Percentiles rank a stretch among this genome's conserved stretches.
Evolutionary conservation across 2,329 filamentous ascomycete genomes (phyloP).

Genomic region (Xenoacremonium recifei): DNA sequence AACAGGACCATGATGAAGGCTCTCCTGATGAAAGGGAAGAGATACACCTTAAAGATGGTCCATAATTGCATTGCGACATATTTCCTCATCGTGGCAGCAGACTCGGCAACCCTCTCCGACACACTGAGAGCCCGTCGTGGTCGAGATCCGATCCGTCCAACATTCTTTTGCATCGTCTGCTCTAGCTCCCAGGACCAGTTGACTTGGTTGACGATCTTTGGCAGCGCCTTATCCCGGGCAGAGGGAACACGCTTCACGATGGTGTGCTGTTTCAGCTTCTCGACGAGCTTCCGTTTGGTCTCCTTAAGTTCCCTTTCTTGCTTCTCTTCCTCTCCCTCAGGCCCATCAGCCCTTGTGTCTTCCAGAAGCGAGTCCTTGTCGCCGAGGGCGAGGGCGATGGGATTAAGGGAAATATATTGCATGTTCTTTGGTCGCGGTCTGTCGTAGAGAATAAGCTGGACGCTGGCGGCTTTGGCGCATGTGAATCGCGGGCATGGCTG

Average conservation of each 20-base stretch:
- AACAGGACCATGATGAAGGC: constrained; percentile 78
- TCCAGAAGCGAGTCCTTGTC: constrained; percentile 58
- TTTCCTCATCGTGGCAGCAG: constrained; percentile 82
- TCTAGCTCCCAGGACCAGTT: constrained; percentile 95
- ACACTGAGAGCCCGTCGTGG: constrained; percentile 86
- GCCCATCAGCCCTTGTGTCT: constrained; percentile 39
- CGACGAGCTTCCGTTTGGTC: constrained; percentile 65
- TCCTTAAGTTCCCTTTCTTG: constrained; percentile 58
- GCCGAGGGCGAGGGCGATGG: constrained; percentile 82
- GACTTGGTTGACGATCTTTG: constrained; percentile 84
- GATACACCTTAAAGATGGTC: constrained; percentile 69
- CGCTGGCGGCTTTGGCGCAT: constrained; percentile 67
- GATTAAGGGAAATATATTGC: constrained; percentile 92
- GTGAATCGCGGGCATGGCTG: constrained; percentile 67
- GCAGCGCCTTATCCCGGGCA: constrained; percentile 77
- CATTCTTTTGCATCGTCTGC: constrained; percentile 82
- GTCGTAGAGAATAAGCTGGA: constrained; percentile 89
- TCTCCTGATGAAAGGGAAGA: constrained; percentile 73
- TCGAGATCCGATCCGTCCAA: constrained; percentile 77
- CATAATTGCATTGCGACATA: constrained; percentile 67
- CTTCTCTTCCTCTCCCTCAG: constrained; percentile 71
- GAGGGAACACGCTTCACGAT: constrained; percentile 76
- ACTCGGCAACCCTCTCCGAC: constrained; percentile 90
- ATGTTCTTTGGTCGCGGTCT: constrained; percentile 81
- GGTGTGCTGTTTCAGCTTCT: constrained; percentile 86